A percentile compares a stretch with the other conserved stretches of the same genome.
Conservation (phyloP, 2,329 filamentous ascomycete genomes). For the Calonectria honghensis region DNA sequence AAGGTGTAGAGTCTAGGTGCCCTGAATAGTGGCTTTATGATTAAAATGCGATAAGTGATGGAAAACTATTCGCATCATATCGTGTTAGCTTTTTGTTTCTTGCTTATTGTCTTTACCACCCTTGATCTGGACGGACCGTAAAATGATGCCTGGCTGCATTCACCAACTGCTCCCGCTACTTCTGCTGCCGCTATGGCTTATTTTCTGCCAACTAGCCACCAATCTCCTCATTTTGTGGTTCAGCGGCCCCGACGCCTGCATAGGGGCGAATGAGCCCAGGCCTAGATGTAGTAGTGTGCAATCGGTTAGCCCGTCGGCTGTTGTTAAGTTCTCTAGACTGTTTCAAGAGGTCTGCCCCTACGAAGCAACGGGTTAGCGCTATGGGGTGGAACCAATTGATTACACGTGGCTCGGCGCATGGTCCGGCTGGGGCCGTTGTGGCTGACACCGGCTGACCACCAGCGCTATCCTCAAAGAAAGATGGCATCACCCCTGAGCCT, state of each 20-base stretch:
- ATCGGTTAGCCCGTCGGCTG: constrained; percentile 28
- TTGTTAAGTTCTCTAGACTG: constrained; percentile 30
- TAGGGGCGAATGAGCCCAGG: neutral
- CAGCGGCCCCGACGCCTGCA: neutral
- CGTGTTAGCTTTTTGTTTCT: too few species aligned
- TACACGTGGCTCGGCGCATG: constrained; percentile 4
- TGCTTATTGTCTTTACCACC: neutral
- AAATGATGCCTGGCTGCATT: neutral
- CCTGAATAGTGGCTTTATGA: neutral
- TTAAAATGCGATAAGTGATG: neutral
- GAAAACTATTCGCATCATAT: neutral
- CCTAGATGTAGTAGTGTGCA: constrained; percentile 9
- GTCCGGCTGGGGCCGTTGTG: constrained; percentile 28
- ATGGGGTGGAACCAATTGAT: constrained; percentile 16
- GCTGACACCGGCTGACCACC: constrained; percentile 31
- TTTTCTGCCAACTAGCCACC: constrained; percentile 7
- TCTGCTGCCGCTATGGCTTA: constrained; percentile 7
- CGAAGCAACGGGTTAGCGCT: constrained; percentile 15
- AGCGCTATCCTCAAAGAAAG: constrained; percentile 24
- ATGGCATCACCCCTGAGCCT: constrained; percentile 28
- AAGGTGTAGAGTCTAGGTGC: neutral
- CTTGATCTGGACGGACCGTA: neutral
- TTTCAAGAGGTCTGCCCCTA: constrained; percentile 22
- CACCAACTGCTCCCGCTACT: neutral
- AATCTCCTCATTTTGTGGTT: constrained; percentile 7